Percentiles rank a stretch among this genome's conserved stretches.
These are phyloP conservation scores for Boletus pseudopeckii DNA, from an alignment of 768 basidiomycete species.

Conservation along the genomic window DNA sequence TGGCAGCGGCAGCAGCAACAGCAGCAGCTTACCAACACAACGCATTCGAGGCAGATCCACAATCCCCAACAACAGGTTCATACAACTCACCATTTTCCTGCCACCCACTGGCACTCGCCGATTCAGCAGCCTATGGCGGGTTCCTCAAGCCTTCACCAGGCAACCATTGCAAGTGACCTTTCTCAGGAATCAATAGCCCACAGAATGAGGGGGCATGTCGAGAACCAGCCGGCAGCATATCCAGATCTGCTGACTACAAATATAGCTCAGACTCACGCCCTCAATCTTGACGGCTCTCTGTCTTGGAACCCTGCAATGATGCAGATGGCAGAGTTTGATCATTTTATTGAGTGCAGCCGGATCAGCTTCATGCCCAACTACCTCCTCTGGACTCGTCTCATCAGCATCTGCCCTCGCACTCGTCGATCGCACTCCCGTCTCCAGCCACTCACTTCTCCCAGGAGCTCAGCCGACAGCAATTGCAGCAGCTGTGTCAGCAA, in stretches of 20 bases:
- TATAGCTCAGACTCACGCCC: conserved; percentile 74
- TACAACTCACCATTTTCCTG: too few species aligned
- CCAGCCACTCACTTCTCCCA: conserved; percentile 41
- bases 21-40: too few species aligned
- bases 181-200: too few species aligned
- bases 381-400: conserved; percentile 44
- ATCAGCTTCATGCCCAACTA: conserved; percentile 40
- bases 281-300: conserved; percentile 73
- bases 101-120: too few species aligned
- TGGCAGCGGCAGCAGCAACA: conserved; percentile 35
- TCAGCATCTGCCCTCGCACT: conserved; percentile 48
- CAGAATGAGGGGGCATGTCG: too few species aligned
- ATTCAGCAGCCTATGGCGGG: too few species aligned
- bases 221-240: too few species aligned
- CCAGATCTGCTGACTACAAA: conserved; percentile 53
- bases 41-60: too few species aligned
- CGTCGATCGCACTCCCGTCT: conserved; percentile 43
- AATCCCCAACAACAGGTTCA: too few species aligned
- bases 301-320: conserved; percentile 90
- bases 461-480: conserved; percentile 46
- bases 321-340: conserved; percentile 43
- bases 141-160: too few species aligned
- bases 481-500: conserved; percentile 36
- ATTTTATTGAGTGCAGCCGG: conserved; percentile 39
- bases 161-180: too few species aligned